Evolutionary conservation across 305 asterid genomes (phyloP).

Genomic region (Solanum hybrid): DNA sequence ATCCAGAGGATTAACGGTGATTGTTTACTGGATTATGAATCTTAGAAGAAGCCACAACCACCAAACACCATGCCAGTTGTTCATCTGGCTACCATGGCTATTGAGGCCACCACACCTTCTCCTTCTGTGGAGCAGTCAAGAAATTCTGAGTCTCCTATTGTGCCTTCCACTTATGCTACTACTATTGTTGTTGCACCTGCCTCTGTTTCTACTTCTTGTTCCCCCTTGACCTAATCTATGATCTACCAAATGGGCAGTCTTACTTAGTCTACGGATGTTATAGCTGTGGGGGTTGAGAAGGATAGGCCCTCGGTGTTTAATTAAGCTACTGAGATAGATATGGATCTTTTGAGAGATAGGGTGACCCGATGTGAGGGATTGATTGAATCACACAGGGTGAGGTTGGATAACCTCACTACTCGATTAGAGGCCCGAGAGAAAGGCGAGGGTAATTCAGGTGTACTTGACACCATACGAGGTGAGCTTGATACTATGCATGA

Average conservation of each 20-base stretch:
- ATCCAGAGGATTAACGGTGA: neutral
- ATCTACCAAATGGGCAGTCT: no score
- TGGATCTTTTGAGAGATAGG: no score
- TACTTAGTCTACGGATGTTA: no score
- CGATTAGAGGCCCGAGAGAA: neutral
- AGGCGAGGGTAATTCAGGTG: neutral
- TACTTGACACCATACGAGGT: neutral
- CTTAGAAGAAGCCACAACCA: no score
- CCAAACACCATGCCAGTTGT: neutral
- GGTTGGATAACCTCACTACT: neutral
- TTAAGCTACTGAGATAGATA: no score
- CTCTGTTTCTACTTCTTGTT: no score
- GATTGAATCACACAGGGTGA: neutral
- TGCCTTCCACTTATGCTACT: no score
- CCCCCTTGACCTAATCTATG: no score
- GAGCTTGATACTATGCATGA: neutral
- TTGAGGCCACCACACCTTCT: neutral
- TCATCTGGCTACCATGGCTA: neutral
- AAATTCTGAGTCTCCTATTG: neutral
- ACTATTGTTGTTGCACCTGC: no score
- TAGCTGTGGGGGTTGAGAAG: no score
- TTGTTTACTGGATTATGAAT: no score
- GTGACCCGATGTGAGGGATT: neutral
- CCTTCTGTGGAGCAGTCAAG: neutral
- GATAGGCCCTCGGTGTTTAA: no score